Percentiles rank a stretch among this genome's conserved stretches.
Conservation (phyloP, 768 basidiomycete species). For the Boletus sensibilis region DNA sequence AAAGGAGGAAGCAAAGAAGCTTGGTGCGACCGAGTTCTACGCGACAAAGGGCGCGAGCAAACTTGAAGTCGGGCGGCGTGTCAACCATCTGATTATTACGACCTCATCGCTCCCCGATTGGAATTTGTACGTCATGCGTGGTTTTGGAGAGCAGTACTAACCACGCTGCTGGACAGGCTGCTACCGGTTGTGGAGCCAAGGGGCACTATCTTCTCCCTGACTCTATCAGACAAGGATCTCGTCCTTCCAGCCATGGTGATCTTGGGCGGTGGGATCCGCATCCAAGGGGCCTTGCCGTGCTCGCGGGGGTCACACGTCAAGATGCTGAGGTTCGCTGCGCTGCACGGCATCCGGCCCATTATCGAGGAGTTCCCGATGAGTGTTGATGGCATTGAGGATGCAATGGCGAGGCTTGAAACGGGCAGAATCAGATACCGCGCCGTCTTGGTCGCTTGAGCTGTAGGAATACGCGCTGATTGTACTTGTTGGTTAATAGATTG, state of each 20-base stretch:
- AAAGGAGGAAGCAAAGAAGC: constrained; percentile 30
- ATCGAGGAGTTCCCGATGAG: constrained; percentile 34
- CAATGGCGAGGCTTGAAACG: constrained; percentile 23
- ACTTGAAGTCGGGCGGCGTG: constrained; percentile 27
- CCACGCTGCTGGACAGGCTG: constrained; percentile 13
- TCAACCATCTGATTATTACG: constrained; percentile 35
- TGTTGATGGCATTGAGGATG: constrained; percentile 31
- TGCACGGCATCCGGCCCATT: constrained; percentile 29
- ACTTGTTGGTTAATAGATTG: too few species aligned
- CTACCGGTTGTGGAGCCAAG: constrained; percentile 26
- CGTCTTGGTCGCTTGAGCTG: constrained; percentile 26
- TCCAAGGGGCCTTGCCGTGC: constrained; percentile 27
- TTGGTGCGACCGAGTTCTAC: constrained; percentile 39
- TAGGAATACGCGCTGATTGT: too few species aligned
- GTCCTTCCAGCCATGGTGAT: constrained; percentile 21
- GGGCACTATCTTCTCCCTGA: constrained; percentile 28
- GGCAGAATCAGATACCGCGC: constrained; percentile 35
- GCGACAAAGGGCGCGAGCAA: constrained; percentile 25
- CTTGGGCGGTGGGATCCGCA: constrained; percentile 14
- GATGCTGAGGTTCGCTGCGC: constrained; percentile 37
- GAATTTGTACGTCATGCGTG: constrained; percentile 24
- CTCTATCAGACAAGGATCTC: constrained; percentile 24
- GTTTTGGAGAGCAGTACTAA: neutral
- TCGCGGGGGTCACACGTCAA: constrained; percentile 29
- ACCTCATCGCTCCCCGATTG: constrained; percentile 31